These are phyloP conservation scores for Aspergillus bertholletiae DNA, from an alignment of 495 filamentous ascomycete species.

Conservation along the genomic window DNA sequence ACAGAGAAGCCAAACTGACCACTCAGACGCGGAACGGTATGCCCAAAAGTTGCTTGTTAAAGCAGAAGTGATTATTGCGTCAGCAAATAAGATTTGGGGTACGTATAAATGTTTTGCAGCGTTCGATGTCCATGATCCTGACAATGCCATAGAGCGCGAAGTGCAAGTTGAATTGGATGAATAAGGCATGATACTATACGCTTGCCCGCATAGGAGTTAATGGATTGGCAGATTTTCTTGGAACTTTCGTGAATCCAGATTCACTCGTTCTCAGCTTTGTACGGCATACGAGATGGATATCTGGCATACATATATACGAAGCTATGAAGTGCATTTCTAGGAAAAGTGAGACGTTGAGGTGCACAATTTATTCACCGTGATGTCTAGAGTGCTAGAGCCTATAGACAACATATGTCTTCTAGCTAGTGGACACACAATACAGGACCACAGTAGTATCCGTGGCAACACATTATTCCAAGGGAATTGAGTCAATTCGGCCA, in stretches of 20 bases:
- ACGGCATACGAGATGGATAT: background rate
- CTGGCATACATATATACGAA: background rate
- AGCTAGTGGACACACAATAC: background rate
- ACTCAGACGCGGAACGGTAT: conserved; percentile 59
- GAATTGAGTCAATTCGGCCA: too few relatives aligned
- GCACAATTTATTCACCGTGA: background rate
- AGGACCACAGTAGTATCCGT: background rate
- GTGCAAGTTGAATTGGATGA: conserved; percentile 44
- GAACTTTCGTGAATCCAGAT: background rate
- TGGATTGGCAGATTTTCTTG: background rate
- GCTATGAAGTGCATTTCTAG: background rate
- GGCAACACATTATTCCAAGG: background rate
- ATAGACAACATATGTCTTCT: background rate
- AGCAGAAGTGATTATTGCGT: conserved; percentile 64
- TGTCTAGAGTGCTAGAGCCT: background rate
- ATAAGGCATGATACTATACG: conserved; percentile 13
- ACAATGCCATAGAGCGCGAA: conserved; percentile 31
- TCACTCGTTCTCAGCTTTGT: background rate
- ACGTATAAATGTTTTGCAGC: conserved; percentile 21
- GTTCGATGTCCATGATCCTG: background rate
- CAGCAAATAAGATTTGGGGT: conserved; percentile 74
- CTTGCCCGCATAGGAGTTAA: background rate
- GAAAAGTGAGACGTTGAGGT: background rate
- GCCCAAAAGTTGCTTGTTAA: conserved; percentile 60
- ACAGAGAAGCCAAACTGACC: conserved; percentile 54